Conservation (phyloP, 208 protist genomes). For the Trypanosoma lewisi region DNA sequence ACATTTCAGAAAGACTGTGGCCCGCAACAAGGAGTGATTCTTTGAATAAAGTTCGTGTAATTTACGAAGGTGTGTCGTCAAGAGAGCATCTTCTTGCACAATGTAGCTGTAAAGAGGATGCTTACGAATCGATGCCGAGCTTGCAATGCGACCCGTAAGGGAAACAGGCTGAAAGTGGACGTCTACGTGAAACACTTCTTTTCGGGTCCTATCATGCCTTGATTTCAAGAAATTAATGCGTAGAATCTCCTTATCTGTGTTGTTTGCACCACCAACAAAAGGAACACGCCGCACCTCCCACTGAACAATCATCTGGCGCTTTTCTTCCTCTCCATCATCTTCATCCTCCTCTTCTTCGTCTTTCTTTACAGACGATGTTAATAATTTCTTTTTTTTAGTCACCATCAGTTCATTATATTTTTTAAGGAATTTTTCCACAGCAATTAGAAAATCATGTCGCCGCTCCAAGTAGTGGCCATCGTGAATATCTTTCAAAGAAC, state of each 20-base stretch:
- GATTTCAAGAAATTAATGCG: constrained; percentile 52
- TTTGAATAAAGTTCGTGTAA: constrained; percentile 69
- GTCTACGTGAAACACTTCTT: constrained; percentile 66
- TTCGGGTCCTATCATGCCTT: constrained; percentile 7
- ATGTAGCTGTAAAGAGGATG: constrained; percentile 81
- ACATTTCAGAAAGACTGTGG: constrained; percentile 81
- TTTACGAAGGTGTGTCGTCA: constrained; percentile 67
- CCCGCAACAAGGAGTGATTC: constrained; percentile 50
- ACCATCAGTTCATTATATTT: constrained; percentile 16
- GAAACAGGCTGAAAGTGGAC: constrained; percentile 65
- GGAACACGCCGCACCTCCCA: constrained; percentile 50
- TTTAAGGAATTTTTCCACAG: constrained; percentile 55
- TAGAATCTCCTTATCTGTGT: constrained; percentile 58
- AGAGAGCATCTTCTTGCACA: constrained; percentile 79
- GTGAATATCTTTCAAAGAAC: constrained; percentile 64
- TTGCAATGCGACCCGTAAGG: constrained; percentile 48
- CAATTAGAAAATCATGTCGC: constrained; percentile 57
- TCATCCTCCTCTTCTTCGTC: background rate
- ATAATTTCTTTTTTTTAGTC: constrained; percentile 8
- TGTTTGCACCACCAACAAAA: constrained; percentile 61
- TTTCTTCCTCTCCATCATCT: background rate
- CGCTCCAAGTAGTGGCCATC: constrained; percentile 68
- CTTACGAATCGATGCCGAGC: constrained; percentile 54
- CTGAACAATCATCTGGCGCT: constrained; percentile 24
- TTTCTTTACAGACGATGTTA: background rate